Percentiles rank a stretch among this genome's conserved stretches.
phyloP scores from a whole-genome alignment of 2,329 filamentous ascomycete species.

The Lasiodiplodia sp. region DNA sequence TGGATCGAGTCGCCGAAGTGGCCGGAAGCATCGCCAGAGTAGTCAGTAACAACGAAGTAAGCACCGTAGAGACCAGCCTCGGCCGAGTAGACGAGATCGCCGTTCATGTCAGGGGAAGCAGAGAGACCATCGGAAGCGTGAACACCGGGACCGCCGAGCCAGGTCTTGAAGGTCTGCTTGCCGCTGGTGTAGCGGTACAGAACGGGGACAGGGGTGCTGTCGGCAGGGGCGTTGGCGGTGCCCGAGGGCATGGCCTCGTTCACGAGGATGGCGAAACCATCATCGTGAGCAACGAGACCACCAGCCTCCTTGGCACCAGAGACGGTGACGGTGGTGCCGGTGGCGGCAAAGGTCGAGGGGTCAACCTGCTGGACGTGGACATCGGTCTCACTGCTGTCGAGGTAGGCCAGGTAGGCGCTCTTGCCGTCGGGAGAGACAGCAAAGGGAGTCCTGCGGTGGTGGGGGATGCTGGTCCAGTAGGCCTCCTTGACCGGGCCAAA shows the following conservation, averaged over 20 bases:
- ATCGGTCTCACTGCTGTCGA: conserved; percentile 62
- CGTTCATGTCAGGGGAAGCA: conserved; percentile 65
- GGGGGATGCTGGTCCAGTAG: conserved; percentile 68
- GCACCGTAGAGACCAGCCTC: conserved; percentile 65
- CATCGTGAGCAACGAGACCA: conserved; percentile 67
- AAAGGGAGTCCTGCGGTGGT: conserved; percentile 69
- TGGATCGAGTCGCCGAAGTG: conserved; percentile 67
- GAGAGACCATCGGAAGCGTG: conserved; percentile 50
- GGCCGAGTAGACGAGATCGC: conserved; percentile 67
- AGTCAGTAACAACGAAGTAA: conserved; percentile 68
- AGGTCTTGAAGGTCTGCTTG: conserved; percentile 65
- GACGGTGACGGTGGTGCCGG: conserved; percentile 61
- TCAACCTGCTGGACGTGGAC: conserved; percentile 67
- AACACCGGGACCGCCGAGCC: conserved; percentile 64
- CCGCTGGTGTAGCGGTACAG: conserved; percentile 67
- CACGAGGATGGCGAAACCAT: conserved; percentile 69
- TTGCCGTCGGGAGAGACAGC: conserved; percentile 67
- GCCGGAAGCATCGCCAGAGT: conserved; percentile 61
- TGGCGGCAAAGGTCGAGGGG: conserved; percentile 61
- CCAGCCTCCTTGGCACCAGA: conserved; percentile 62
- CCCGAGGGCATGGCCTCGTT: conserved; percentile 62
- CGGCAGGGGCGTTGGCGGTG: conserved; percentile 57
- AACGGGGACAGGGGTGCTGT: conserved; percentile 60
- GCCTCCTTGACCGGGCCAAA: conserved; percentile 66
- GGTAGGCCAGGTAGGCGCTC: conserved; percentile 66